A percentile compares a stretch with the other conserved stretches of the same genome.
Conservation (phyloP, 345 rosid genomes). For the Mangifera indica region DNA sequence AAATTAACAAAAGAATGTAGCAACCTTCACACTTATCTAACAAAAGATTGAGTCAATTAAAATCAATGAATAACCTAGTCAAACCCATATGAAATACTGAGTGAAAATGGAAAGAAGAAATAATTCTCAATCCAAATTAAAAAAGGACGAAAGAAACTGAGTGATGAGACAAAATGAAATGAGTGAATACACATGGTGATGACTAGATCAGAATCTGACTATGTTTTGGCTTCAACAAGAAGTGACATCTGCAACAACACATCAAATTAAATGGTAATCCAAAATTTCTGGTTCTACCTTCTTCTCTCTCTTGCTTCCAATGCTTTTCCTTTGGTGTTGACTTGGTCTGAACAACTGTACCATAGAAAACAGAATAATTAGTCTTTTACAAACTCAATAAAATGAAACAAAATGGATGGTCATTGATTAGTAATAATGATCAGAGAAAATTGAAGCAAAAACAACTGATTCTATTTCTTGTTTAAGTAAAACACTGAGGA, state of each 20-base stretch:
- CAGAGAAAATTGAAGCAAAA: background rate
- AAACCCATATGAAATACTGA: background rate
- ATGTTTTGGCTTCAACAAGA: background rate
- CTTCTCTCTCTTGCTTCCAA: slow-evolving; percentile 36
- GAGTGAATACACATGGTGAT: background rate
- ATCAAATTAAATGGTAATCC: slow-evolving; percentile 9
- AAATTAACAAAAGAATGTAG: background rate
- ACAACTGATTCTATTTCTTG: background rate
- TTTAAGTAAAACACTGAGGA: background rate
- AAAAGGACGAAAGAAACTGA: background rate
- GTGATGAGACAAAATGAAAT: background rate
- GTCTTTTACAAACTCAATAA: background rate
- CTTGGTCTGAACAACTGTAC: slow-evolving; percentile 30
- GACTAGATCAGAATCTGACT: slow-evolving; percentile 5
- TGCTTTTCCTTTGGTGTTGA: slow-evolving; percentile 32
- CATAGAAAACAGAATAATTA: slow-evolving; percentile 10
- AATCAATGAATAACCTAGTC: background rate
- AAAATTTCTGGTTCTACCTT: slow-evolving; percentile 27
- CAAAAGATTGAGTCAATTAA: background rate
- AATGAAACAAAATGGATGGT: background rate
- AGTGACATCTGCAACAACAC: background rate
- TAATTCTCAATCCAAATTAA: slow-evolving; percentile 10
- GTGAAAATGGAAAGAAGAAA: slow-evolving; percentile 1
- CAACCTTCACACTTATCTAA: background rate
- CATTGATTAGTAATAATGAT: background rate